Percentiles rank a stretch among this genome's conserved stretches.
Evolutionary conservation across 2,329 filamentous ascomycete genomes (phyloP).

Genomic region (Trichothecium sympodiale): DNA sequence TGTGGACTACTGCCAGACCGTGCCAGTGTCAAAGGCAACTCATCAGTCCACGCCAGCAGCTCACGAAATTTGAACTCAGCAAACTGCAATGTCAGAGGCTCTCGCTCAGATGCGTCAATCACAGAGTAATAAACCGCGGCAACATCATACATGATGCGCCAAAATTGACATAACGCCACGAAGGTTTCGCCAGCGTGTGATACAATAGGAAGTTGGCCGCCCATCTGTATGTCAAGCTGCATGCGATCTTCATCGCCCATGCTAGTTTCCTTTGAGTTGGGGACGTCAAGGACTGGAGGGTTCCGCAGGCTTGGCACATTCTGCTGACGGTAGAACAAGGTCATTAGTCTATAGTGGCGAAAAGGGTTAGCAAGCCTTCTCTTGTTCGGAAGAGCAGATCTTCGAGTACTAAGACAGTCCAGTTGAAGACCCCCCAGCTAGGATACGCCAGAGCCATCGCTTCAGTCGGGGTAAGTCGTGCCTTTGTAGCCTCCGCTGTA

Average conservation of each 20-base stretch:
- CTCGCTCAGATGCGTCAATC: neutral
- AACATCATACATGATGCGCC: conserved; percentile 23
- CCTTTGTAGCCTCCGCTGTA: no score
- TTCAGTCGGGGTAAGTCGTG: no score
- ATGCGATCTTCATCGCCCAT: no score
- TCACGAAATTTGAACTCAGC: conserved; percentile 27
- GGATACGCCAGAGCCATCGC: no score
- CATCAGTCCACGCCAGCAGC: conserved; percentile 24
- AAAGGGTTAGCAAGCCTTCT: neutral
- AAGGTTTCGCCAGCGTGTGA: no score
- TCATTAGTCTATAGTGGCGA: conserved; percentile 14
- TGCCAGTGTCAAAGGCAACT: conserved; percentile 14
- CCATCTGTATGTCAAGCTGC: no score
- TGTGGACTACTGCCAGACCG: conserved; percentile 16
- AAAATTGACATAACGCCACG: conserved; percentile 21
- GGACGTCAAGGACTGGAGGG: conserved; percentile 12
- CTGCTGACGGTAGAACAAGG: conserved; percentile 23
- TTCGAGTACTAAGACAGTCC: conserved; percentile 20
- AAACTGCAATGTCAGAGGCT: conserved; percentile 11
- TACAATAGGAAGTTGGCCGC: no score
- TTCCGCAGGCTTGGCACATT: conserved; percentile 12
- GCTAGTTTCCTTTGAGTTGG: no score
- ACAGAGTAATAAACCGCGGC: conserved; percentile 14
- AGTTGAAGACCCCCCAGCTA: conserved; percentile 24
- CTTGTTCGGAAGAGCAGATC: neutral